Evolutionary conservation across 345 rosid genomes (phyloP).

Genomic region (Firmiana major): DNA sequence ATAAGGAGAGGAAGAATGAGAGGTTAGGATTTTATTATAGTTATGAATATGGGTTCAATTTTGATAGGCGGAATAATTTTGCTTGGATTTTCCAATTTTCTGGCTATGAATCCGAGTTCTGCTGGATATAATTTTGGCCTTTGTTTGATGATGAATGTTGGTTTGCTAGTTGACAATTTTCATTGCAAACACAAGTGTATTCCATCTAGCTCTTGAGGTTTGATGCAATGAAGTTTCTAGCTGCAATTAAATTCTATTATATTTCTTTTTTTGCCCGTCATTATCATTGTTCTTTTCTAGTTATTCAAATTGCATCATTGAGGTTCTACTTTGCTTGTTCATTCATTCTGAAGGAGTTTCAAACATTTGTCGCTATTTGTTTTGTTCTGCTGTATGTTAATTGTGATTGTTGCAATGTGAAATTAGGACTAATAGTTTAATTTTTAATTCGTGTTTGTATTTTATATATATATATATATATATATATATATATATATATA

Average conservation of each 20-base stretch:
- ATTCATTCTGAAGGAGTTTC: neutral
- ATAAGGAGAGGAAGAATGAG: neutral
- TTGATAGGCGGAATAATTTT: conserved; percentile 33
- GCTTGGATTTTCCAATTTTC: conserved; percentile 19
- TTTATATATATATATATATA: no score
- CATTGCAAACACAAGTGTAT: neutral
- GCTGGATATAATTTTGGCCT: conserved; percentile 14
- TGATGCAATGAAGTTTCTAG: neutral
- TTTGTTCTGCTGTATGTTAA: neutral
- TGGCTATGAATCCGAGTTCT: conserved; percentile 20
- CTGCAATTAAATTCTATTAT: neutral
- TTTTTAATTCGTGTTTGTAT: no score
- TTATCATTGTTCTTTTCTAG: neutral
- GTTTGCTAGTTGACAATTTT: conserved; percentile 16
- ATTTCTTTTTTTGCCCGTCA: neutral
- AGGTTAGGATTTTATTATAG: conserved; percentile 19
- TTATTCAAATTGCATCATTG: neutral
- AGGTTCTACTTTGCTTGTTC: neutral
- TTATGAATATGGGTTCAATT: conserved; percentile 21
- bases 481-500: no score
- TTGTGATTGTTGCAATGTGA: neutral
- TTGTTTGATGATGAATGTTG: conserved; percentile 25
- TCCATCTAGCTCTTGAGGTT: neutral
- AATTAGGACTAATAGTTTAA: no score
- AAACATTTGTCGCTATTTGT: neutral